phyloP scores from a whole-genome alignment of 208 protist species.

The Borovskyia barvae region DNA sequence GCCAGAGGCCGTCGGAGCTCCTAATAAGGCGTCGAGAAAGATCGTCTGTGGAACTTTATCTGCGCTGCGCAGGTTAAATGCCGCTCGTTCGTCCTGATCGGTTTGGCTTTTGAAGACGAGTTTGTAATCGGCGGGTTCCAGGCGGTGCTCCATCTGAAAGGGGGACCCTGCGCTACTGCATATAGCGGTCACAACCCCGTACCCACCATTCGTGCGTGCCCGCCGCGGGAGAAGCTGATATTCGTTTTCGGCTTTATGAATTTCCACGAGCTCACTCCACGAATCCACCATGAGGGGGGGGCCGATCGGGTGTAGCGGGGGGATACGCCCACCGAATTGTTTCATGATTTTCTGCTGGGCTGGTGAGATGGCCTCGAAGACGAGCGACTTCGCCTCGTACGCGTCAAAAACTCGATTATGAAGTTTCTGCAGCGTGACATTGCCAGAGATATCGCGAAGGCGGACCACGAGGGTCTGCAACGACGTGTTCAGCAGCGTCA shows the following conservation, averaged over 20 bases:
- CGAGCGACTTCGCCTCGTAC: conserved; percentile 88
- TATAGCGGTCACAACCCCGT: conserved; percentile 71
- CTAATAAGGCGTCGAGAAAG: conserved; percentile 83
- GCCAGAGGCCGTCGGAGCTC: conserved; percentile 51
- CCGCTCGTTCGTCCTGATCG: conserved; percentile 68
- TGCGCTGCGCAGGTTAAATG: conserved; percentile 66
- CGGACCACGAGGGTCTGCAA: conserved; percentile 84
- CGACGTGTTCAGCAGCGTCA: conserved; percentile 85
- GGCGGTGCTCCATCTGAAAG: conserved; percentile 82
- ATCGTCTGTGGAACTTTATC: conserved; percentile 73
- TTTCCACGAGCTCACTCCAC: conserved; percentile 65
- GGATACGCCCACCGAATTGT: conserved; percentile 61
- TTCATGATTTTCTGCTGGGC: conserved; percentile 76
- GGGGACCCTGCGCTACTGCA: conserved; percentile 78
- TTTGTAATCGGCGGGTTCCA: conserved; percentile 87
- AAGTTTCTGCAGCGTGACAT: conserved; percentile 86
- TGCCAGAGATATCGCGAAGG: conserved; percentile 81
- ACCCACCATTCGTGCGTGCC: conserved; percentile 70
- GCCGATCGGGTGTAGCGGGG: conserved; percentile 72
- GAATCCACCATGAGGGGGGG: conserved; percentile 75
- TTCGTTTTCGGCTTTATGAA: conserved; percentile 75
- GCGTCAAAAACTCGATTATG: conserved; percentile 91
- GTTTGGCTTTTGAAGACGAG: conserved; percentile 68
- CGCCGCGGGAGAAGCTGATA: conserved; percentile 83
- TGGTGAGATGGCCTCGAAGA: conserved; percentile 79